A percentile compares a stretch with the other conserved stretches of the same genome.
Evolutionary conservation across 2,329 filamentous ascomycete genomes (phyloP).

Genomic region (Aspergillus spinulosporus): DNA sequence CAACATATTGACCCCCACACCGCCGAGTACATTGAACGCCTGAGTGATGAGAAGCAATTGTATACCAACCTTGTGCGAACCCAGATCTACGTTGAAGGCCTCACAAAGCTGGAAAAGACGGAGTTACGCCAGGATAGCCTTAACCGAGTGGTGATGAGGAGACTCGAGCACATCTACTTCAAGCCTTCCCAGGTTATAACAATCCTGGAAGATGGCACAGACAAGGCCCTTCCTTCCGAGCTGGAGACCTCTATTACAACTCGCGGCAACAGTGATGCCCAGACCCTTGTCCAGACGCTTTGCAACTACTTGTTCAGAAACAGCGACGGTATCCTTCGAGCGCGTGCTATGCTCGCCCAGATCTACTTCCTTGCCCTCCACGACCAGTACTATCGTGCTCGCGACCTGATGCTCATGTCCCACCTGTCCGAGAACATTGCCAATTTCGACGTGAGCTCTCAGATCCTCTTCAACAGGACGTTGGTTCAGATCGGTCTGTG

Average conservation of each 20-base stretch:
- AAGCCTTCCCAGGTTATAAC: slow-evolving; percentile 93
- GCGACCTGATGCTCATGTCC: slow-evolving; percentile 99
- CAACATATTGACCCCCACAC: slow-evolving; percentile 98
- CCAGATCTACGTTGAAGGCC: slow-evolving; percentile 81
- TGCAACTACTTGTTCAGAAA: slow-evolving; percentile 94
- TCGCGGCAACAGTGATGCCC: slow-evolving; percentile 67
- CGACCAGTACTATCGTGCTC: slow-evolving; percentile 95
- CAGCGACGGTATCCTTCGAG: slow-evolving; percentile 93
- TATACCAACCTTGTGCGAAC: slow-evolving; percentile 92
- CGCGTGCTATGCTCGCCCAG: slow-evolving; percentile 95
- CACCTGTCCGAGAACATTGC: slow-evolving; percentile 96
- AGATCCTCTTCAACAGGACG: slow-evolving; percentile 98
- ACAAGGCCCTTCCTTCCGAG: slow-evolving; percentile 71
- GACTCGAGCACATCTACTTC: slow-evolving; percentile 98
- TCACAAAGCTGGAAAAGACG: slow-evolving; percentile 68
- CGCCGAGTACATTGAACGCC: slow-evolving; percentile 93
- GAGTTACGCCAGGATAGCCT: slow-evolving; percentile 80
- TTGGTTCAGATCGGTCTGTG: slow-evolving; percentile 97
- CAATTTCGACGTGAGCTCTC: slow-evolving; percentile 94
- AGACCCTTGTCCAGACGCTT: slow-evolving; percentile 74
- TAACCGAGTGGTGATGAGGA: slow-evolving; percentile 90
- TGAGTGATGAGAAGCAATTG: slow-evolving; percentile 84
- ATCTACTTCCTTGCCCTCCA: slow-evolving; percentile 98
- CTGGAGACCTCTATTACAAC: slow-evolving; percentile 81
- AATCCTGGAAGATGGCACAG: slow-evolving; percentile 91